Percentiles rank a stretch among this genome's conserved stretches.
Evolutionary conservation across 179 eudicot genomes (phyloP).

Genomic region (Drosera spatulata): DNA sequence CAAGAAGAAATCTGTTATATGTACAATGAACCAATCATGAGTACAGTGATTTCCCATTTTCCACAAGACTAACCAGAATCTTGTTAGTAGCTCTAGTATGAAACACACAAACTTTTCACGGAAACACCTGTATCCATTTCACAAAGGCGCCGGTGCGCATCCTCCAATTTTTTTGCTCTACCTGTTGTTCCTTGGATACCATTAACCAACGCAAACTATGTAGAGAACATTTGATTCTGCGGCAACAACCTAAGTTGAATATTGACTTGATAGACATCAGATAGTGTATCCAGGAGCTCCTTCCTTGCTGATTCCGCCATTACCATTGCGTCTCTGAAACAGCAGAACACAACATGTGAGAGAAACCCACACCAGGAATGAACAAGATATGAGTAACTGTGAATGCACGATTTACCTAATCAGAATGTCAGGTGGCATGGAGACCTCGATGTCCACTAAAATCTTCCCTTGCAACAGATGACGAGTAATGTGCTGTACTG

Average conservation of each 20-base stretch:
- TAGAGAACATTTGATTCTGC: slow-evolving; percentile 13
- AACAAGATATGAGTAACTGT: neutral
- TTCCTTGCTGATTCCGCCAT: slow-evolving; percentile 64
- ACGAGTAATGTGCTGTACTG: slow-evolving; percentile 48
- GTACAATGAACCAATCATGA: too few species aligned
- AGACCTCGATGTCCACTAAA: slow-evolving; percentile 76
- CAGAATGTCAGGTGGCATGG: slow-evolving; percentile 63
- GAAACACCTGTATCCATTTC: too few species aligned
- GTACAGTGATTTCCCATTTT: too few species aligned
- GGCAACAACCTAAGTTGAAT: slow-evolving; percentile 42
- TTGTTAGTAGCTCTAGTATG: too few species aligned
- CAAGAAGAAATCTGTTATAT: too few species aligned
- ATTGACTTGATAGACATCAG: slow-evolving; percentile 37
- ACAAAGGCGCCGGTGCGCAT: too few species aligned
- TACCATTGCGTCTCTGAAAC: slow-evolving; percentile 54
- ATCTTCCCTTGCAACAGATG: slow-evolving; percentile 63
- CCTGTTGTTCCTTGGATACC: too few species aligned
- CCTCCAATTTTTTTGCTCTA: too few species aligned
- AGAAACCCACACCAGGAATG: neutral
- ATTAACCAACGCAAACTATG: neutral
- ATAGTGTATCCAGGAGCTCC: slow-evolving; percentile 32
- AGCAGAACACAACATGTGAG: neutral
- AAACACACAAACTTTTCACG: too few species aligned
- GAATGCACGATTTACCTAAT: slow-evolving; percentile 33
- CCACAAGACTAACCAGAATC: too few species aligned